These are phyloP conservation scores for Zygotorulaspora sp. DNA, from an alignment of 805 yeast species.

Conservation along the genomic window DNA sequence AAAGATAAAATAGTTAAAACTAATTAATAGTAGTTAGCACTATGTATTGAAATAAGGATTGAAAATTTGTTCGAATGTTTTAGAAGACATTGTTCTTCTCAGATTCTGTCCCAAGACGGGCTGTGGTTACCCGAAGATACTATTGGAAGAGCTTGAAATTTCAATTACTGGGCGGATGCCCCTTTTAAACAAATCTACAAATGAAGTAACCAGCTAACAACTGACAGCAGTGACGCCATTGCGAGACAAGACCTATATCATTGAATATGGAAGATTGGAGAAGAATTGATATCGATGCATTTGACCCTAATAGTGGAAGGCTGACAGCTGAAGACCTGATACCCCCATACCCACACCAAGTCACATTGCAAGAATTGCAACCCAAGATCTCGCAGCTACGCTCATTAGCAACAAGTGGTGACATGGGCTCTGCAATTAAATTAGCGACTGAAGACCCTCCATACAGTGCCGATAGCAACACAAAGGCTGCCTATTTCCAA, in stretches of 20 bases:
- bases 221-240: no score
- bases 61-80: no score
- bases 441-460: slow-evolving; percentile 71
- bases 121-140: background rate
- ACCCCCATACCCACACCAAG: slow-evolving; percentile 49
- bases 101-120: no score
- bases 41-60: no score
- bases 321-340: slow-evolving; percentile 59
- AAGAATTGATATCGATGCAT: slow-evolving; percentile 88
- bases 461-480: slow-evolving; percentile 63
- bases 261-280: slow-evolving; percentile 74
- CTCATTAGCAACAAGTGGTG: slow-evolving; percentile 63
- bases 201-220: background rate
- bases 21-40: no score
- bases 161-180: background rate
- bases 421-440: slow-evolving; percentile 60
- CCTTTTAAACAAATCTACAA: background rate
- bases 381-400: slow-evolving; percentile 55
- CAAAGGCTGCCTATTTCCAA: slow-evolving; percentile 41
- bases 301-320: slow-evolving; percentile 72
- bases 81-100: no score
- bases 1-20: slow-evolving; percentile 43
- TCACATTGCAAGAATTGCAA: slow-evolving; percentile 51
- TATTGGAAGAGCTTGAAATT: no score
- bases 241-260: background rate